Evolutionary conservation across 768 basidiomycete genomes (phyloP), one percentile per base, ranked within the genome.

Genomic region (Cystoderma amianthinum): DNA sequence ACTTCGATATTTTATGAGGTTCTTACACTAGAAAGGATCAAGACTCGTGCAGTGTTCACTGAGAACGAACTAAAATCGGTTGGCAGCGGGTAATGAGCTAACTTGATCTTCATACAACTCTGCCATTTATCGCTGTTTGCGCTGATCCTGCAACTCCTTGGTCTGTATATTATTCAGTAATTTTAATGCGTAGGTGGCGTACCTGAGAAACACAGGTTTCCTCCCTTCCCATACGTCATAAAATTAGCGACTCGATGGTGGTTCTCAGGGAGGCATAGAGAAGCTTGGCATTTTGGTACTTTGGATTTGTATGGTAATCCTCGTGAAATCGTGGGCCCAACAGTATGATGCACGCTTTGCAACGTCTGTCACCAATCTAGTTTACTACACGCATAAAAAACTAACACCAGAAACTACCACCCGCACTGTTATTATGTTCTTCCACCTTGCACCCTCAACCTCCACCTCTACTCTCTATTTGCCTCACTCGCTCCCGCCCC

Each of bases 201-300:
- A n/a, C n/a, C n/a, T n/a, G n/a, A n/a, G n/a, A 15, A 30, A 15
- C 15, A 15, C 28, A 57, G 56, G 41, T 61, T 60, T 41, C 59
- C 60, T 5, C 57, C 57, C 0, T 25, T 61, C 28, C 61, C 61
- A 0, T 37, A 32, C 5, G 55, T 50, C 1, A 17, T 59, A 12
- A 39, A 53, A 22, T 59, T 49, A 52, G 43, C 48, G 2, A 46
- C 46, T 5, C 43, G 48, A 33, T 56, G 53, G 38, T 59, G 48
- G 38, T 50, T 58, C 16, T 58, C 46, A 6, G 41, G 55, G 25
- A 50, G 44, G 21, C 49, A 60, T 35, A 51, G 44, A 10, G 55
- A 58, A 5, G 52, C 59, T 11, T 63, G 62, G 59, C 51, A 47
- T 9, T 61, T 60, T n/a, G n/a, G 54, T 4, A 55, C 60, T 5